These are phyloP conservation scores for Fraxinus excelsior DNA, from an alignment of 257 asterid species.

Conservation along the genomic window DNA sequence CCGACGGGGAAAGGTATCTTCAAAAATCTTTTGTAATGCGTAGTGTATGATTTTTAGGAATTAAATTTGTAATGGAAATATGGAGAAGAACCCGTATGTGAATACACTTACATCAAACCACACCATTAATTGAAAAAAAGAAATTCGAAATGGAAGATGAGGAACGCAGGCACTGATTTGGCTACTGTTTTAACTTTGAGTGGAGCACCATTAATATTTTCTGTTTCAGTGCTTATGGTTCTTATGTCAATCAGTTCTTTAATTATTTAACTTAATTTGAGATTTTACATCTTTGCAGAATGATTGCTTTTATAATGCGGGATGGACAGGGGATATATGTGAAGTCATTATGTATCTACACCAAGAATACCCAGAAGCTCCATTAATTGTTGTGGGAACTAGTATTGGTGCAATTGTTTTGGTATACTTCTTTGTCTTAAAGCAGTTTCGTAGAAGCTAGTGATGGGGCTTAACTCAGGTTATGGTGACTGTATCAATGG, in stretches of 20 bases:
- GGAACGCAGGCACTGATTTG: too few species aligned
- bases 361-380: constrained; percentile 57
- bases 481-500: background rate
- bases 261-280: constrained; percentile 11
- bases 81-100: too few species aligned
- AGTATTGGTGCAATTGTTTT: constrained; percentile 80
- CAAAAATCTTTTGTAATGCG: too few species aligned
- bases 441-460: background rate
- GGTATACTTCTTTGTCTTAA: constrained; percentile 36
- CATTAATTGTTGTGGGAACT: constrained; percentile 68
- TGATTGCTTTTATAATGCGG: constrained; percentile 80
- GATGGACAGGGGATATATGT: constrained; percentile 76
- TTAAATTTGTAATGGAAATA: too few species aligned
- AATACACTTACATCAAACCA: too few species aligned
- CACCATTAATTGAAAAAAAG: too few species aligned
- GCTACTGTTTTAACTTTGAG: background rate
- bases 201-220: background rate
- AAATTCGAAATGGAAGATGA: too few species aligned
- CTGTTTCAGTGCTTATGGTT: background rate
- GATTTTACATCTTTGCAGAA: constrained; percentile 43
- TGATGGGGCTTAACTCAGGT: background rate
- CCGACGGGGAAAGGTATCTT: too few species aligned
- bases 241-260: constrained; percentile 1
- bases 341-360: constrained; percentile 58
- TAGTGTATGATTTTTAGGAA: too few species aligned